phyloP scores from a whole-genome alignment of 2,329 filamentous ascomycete genomes.

The Dothideomycetes sp. region DNA sequence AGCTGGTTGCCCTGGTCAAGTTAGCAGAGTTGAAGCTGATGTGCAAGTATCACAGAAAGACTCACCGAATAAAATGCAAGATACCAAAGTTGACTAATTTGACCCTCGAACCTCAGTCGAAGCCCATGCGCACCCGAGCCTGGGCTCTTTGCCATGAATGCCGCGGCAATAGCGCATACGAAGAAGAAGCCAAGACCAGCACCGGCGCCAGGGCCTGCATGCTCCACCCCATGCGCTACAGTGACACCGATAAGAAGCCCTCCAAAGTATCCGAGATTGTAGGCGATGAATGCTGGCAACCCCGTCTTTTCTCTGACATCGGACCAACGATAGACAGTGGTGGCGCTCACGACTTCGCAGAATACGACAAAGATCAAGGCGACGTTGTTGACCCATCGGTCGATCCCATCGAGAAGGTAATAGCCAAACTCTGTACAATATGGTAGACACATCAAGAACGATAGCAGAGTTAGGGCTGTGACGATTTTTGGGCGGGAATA shows the following conservation, averaged over 20 bases:
- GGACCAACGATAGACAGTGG: slow-evolving; percentile 45
- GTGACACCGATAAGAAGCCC: slow-evolving; percentile 45
- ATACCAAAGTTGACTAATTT: slow-evolving; percentile 41
- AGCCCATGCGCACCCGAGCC: background rate
- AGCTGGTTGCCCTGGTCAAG: slow-evolving; percentile 45
- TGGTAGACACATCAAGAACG: slow-evolving; percentile 46
- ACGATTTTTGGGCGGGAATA: slow-evolving; percentile 41
- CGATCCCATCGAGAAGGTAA: slow-evolving; percentile 46
- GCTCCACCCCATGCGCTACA: slow-evolving; percentile 35
- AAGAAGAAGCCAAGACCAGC: slow-evolving; percentile 47
- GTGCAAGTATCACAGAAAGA: background rate
- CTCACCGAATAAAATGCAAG: slow-evolving; percentile 50
- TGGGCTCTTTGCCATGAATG: background rate
- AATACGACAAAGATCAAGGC: slow-evolving; percentile 47
- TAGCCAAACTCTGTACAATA: slow-evolving; percentile 52
- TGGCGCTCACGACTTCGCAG: slow-evolving; percentile 44
- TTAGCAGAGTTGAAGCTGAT: slow-evolving; percentile 5
- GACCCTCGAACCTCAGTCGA: background rate
- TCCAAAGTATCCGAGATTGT: slow-evolving; percentile 46
- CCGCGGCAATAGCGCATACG: slow-evolving; percentile 31
- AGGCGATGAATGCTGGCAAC: slow-evolving; percentile 34
- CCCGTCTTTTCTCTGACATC: slow-evolving; percentile 40
- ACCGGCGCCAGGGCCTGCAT: slow-evolving; percentile 21
- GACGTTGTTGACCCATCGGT: slow-evolving; percentile 49
- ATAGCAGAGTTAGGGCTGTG: slow-evolving; percentile 40